A percentile compares a stretch with the other conserved stretches of the same genome.
Evolutionary conservation across 2,329 filamentous ascomycete species (phyloP).

Genomic region (Botrytis cinerea): DNA sequence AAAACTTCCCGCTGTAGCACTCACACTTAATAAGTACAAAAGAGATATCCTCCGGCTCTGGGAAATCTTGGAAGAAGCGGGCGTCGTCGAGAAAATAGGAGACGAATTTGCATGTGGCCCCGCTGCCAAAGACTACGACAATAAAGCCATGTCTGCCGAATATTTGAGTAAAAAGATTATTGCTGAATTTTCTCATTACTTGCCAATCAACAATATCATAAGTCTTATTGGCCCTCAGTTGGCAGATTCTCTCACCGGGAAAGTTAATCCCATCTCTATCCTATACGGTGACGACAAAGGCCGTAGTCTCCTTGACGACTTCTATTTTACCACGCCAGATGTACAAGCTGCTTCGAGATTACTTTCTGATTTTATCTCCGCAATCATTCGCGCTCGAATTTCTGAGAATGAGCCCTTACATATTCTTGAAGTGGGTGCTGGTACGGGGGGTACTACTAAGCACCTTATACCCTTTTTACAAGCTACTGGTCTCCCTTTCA

Average conservation of each 20-base stretch:
- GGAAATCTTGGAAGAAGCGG: constrained; percentile 34
- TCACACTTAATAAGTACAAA: constrained; percentile 33
- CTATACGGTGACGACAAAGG: constrained; percentile 33
- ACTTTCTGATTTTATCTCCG: neutral
- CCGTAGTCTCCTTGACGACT: constrained; percentile 29
- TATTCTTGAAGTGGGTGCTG: constrained; percentile 51
- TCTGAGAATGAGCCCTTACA: neutral
- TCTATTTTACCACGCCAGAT: constrained; percentile 26
- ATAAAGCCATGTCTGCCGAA: constrained; percentile 2
- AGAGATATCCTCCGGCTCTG: constrained; percentile 37
- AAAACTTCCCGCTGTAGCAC: constrained; percentile 27
- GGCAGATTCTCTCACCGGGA: constrained; percentile 30
- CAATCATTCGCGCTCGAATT: neutral
- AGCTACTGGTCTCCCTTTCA: neutral
- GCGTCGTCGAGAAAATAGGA: constrained; percentile 25
- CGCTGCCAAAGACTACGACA: neutral
- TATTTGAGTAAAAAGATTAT: constrained; percentile 37
- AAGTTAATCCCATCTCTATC: constrained; percentile 31
- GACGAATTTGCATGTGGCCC: constrained; percentile 22
- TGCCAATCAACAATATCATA: constrained; percentile 26
- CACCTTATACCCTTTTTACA: neutral
- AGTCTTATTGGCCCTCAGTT: constrained; percentile 28
- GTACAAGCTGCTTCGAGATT: neutral
- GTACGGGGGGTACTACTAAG: constrained; percentile 16
- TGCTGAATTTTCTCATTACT: constrained; percentile 41